These are phyloP conservation scores for Acer campestre DNA, from an alignment of 345 rosid genomes.

Conservation along the genomic window DNA sequence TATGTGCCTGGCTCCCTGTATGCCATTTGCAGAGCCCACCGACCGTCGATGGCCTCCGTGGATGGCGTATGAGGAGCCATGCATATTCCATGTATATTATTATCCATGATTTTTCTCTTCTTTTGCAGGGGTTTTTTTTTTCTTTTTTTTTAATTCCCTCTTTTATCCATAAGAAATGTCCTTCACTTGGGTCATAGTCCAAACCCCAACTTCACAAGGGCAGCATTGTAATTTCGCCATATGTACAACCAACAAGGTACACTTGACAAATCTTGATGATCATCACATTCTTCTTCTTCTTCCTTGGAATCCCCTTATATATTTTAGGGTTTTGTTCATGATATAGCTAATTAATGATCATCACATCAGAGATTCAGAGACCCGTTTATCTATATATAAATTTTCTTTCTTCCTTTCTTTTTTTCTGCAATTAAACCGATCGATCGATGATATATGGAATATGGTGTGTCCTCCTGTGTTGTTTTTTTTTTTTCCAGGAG, in stretches of 20 bases:
- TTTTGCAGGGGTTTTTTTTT: constrained; percentile 9
- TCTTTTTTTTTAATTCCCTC: background rate
- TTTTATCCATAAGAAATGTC: background rate
- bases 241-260: constrained; percentile 17
- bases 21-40: constrained; percentile 85
- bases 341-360: no score
- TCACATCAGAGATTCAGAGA: no score
- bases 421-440: no score
- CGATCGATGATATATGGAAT: no score
- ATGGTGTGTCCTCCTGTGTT: background rate
- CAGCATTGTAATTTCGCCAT: constrained; percentile 32
- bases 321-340: constrained; percentile 27
- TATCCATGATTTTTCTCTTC: constrained; percentile 14
- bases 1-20: constrained; percentile 99
- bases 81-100: constrained; percentile 53
- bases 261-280: background rate
- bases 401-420: no score
- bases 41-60: constrained; percentile 72
- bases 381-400: background rate
- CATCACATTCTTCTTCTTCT: background rate
- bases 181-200: background rate
- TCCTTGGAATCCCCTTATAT: background rate
- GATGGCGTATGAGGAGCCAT: constrained; percentile 99
- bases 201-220: constrained; percentile 4
- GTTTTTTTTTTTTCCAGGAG: background rate